A percentile compares a stretch with the other conserved stretches of the same genome.
These are phyloP conservation scores for Syncephalastrum racemosum DNA, from an alignment of 371 early-diverging fungal genomes.

Conservation along the genomic window DNA sequence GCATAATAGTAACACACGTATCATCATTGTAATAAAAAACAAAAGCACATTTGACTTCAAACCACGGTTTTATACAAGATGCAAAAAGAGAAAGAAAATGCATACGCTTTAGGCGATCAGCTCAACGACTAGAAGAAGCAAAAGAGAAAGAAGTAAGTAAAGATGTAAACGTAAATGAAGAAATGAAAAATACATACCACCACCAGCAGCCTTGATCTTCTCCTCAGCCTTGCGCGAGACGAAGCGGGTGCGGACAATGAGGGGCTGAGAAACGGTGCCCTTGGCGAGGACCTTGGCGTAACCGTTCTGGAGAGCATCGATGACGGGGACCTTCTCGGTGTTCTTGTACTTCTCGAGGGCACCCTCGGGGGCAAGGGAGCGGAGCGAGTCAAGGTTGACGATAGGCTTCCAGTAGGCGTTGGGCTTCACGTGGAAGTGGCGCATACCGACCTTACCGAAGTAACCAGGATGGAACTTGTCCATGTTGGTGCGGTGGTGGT, in stretches of 20 bases:
- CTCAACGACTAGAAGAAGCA: constrained; percentile 37
- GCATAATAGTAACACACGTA: background rate
- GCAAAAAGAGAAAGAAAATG: constrained; percentile 4
- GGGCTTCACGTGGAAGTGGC: constrained; percentile 97
- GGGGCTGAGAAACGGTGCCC: constrained; percentile 93
- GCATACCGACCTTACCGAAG: constrained; percentile 99
- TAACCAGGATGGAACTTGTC: constrained; percentile 99
- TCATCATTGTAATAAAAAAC: too few species aligned
- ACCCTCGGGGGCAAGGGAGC: constrained; percentile 93
- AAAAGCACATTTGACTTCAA: too few species aligned
- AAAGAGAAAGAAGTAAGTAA: background rate
- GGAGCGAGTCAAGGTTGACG: constrained; percentile 94
- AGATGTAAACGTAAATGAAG: background rate
- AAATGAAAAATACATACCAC: constrained; percentile 49
- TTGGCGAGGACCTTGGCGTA: constrained; percentile 98
- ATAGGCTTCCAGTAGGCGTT: constrained; percentile 87
- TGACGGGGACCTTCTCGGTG: constrained; percentile 91
- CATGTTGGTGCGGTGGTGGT: constrained; percentile 99
- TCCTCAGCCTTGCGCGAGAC: constrained; percentile 95
- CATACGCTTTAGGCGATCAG: constrained; percentile 46
- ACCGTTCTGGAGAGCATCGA: constrained; percentile 90
- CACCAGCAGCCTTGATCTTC: constrained; percentile 99
- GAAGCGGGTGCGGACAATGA: constrained; percentile 98
- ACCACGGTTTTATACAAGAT: background rate
- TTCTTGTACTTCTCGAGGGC: constrained; percentile 86